Evolutionary conservation across 2,329 filamentous ascomycete genomes (phyloP), one percentile per base, ranked within the genome.

Genomic region (Raffaelea albimanens): DNA sequence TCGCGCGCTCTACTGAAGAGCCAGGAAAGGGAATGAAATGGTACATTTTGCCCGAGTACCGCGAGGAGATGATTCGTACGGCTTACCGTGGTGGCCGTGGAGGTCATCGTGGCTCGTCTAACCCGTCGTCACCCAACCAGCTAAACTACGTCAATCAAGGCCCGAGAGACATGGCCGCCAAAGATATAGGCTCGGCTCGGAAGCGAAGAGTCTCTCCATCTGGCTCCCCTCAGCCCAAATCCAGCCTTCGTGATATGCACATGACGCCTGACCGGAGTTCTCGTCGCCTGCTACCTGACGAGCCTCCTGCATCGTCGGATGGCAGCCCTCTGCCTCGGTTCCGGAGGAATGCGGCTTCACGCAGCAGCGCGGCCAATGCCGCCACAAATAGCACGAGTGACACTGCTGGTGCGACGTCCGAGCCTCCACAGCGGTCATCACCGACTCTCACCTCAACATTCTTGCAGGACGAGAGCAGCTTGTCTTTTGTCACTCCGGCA

Each of bases 11-110:
- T 16, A 95, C 89, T 0, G 88, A 97, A 57, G 93, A 98, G 62
- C 93, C 93, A 20, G 93, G 93, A 13, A 98, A 98, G 63, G 93
- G 93, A 23, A 97, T 96, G 89, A 97, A 97, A 63, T 98, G 93
- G 93, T 87, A 91, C 65, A 90, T 98, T 59, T 82, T 87, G 4
- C 76, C 86, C 1, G 87, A 94, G 53, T 78, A 83, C 54, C 82
- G 85, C 43, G 87, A 96, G 18, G 91, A 95, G 46, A 95, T 96
- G 72, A 76, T 88, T 50, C 85, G 85, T 61, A 87, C 85, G 56
- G 76, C 77, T 2, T 77, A 70, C 56, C 73, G 76, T 47, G 74
- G 78, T 18, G 79, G 80, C 18, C 72, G 77, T 41, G 78, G 80
- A 44, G 80, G 79, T 4, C 79, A 82, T 55, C 71, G 80, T 51